Conservation (phyloP, 2,329 filamentous ascomycete genomes). For the Botrytis deweyae region DNA sequence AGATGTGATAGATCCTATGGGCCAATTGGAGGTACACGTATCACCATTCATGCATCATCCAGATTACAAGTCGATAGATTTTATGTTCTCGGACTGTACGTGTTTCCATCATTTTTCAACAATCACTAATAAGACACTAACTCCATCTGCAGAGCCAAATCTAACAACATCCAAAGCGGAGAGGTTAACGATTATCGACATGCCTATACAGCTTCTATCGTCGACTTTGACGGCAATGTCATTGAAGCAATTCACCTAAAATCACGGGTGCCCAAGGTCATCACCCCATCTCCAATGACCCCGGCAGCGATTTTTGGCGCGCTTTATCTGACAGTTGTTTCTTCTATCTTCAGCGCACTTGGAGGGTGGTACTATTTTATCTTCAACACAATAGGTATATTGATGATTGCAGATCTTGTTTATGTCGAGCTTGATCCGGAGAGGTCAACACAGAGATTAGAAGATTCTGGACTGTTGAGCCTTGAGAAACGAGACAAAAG, state of each 20-base stretch:
- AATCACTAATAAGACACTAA: not conserved
- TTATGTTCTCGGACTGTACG: not conserved
- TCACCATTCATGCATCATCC: not conserved
- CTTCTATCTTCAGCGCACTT: not conserved
- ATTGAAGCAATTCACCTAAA: not conserved
- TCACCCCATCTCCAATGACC: not conserved
- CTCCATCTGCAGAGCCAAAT: not conserved
- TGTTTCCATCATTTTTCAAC: not conserved
- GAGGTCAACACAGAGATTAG: not conserved
- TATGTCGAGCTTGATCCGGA: not conserved
- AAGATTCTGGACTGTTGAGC: not conserved
- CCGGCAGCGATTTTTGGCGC: not conserved
- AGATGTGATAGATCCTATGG: not conserved
- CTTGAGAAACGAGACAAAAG: not conserved
- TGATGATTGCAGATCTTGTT: not conserved
- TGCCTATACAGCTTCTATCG: not conserved
- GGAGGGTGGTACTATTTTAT: not conserved
- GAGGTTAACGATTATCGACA: not conserved
- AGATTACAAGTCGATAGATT: not conserved
- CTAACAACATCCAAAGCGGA: not conserved
- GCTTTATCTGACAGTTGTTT: not conserved
- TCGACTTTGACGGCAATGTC: not conserved
- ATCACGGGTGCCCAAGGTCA: not conserved
- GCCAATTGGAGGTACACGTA: not conserved
- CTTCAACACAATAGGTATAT: not conserved